Evolutionary conservation across 2,329 filamentous ascomycete genomes (phyloP), one percentile per base, ranked within the genome.

Genomic region (Claviceps digitariae): DNA sequence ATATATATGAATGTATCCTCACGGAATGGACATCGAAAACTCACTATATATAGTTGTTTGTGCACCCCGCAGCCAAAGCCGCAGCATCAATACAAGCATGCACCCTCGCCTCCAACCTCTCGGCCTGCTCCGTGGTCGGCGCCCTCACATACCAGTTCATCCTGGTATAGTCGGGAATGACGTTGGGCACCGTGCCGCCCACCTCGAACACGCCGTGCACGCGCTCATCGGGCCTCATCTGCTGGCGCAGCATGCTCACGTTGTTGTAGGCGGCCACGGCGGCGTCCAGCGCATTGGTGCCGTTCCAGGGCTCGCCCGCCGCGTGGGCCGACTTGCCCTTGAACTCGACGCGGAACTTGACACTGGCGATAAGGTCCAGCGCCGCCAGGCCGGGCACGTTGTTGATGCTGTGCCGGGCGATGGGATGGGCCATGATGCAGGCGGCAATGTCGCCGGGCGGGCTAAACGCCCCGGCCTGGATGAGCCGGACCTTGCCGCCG

Each of bases 141-240:
- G 63, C 66, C 13, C 70, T 62, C 4, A 72, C 66, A 43, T 69
- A 66, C 63, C 66, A 72, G 52, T 68, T 66, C 63, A 71, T 66
- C 34, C 66, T 58, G 5, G 68, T 66, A 53, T 68, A 67, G 20
- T 68, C 65, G 10, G 62, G 65, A 21, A 73, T 71, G 25, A 73
- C 63, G 27, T 73, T 73, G 0, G 69, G 64, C 5, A 63, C 63
- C 1, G 60, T 64, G 23, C 67, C 67, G n/a, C 65, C 70, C 4
- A 63, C 62, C 40, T 63, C 61, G 45, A 73, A 66, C 9, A 71
- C 63, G 5, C 62, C 63, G 47, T 72, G 67, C 9, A 72, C 60
- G 3, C 68, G 57, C 50, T 72, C 66, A 8, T 66, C 62, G 0
- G 70, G 65, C 3, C 60, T 57, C 2, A 70, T 67, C 52, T 71